Evolutionary conservation across 345 rosid genomes (phyloP).

Genomic region (Citrus medica): DNA sequence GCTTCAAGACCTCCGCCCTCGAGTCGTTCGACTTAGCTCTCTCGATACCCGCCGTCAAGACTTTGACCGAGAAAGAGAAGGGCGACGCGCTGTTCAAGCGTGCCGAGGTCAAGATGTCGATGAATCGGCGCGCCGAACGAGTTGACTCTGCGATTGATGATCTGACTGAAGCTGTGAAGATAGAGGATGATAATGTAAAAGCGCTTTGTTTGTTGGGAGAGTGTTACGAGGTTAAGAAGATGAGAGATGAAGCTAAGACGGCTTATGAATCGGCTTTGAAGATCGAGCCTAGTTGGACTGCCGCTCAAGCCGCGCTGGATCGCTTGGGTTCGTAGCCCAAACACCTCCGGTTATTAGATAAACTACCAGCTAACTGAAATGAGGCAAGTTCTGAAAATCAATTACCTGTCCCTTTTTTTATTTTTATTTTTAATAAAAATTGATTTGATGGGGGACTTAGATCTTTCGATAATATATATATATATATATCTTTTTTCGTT

Average conservation of each 20-base stretch:
- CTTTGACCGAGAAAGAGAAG: constrained; percentile 39
- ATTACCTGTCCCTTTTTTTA: too few relatives aligned
- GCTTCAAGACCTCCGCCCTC: constrained; percentile 59
- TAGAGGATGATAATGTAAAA: constrained; percentile 30
- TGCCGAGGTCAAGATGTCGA: constrained; percentile 48
- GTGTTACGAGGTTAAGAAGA: constrained; percentile 53
- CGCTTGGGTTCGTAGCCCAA: constrained; percentile 21
- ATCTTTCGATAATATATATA: too few relatives aligned
- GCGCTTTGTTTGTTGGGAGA: constrained; percentile 45
- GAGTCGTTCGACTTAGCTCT: constrained; percentile 59
- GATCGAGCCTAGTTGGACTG: constrained; percentile 26
- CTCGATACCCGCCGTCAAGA: constrained; percentile 45
- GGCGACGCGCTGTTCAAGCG: constrained; percentile 63
- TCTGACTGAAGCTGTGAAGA: constrained; percentile 37
- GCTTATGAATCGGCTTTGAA: constrained; percentile 48
- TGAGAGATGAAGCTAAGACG: constrained; percentile 40
- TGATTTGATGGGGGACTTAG: too few relatives aligned
- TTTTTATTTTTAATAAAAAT: too few relatives aligned
- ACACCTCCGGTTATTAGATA: too few relatives aligned
- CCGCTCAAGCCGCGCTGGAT: constrained; percentile 39
- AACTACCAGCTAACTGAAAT: too few relatives aligned
- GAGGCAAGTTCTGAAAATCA: too few relatives aligned
- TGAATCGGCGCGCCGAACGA: constrained; percentile 27
- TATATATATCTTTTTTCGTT: too few relatives aligned
- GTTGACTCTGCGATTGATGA: constrained; percentile 50